Conservation (phyloP, 805 yeast species). For the Kodamaea fukazawae region DNA sequence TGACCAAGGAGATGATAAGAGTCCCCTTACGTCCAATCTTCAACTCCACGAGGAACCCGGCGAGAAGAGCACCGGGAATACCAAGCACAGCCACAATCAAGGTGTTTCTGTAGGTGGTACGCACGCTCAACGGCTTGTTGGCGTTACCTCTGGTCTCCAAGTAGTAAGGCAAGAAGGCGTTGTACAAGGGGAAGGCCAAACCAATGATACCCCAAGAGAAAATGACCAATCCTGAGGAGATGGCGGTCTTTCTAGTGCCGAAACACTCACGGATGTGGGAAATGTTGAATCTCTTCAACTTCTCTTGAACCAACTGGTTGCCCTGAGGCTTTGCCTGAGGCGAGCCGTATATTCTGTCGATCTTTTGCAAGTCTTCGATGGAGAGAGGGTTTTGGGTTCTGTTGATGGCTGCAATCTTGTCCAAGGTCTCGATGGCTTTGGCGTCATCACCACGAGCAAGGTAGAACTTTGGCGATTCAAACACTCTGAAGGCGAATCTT, state of each 20-base stretch:
- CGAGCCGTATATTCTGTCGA: constrained; percentile 35
- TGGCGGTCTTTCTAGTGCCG: constrained; percentile 41
- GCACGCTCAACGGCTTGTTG: constrained; percentile 26
- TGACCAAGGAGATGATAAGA: constrained; percentile 48
- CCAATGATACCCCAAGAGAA: constrained; percentile 58
- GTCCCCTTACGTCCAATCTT: constrained; percentile 57
- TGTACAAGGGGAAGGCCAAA: constrained; percentile 54
- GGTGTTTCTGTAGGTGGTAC: constrained; percentile 31
- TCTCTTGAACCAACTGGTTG: constrained; percentile 24
- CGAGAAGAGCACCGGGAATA: constrained; percentile 32
- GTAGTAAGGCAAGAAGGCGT: constrained; percentile 53
- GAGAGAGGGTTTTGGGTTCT: constrained; percentile 40
- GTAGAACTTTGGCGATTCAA: constrained; percentile 57
- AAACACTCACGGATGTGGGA: constrained; percentile 47
- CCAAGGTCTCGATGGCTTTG: constrained; percentile 43
- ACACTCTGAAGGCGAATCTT: constrained; percentile 39
- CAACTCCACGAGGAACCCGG: constrained; percentile 31
- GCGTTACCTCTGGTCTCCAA: constrained; percentile 42
- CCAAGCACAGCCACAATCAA: constrained; percentile 32
- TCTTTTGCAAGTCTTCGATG: constrained; percentile 41
- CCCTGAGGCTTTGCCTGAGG: constrained; percentile 13
- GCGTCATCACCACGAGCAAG: constrained; percentile 51
- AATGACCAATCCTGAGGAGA: constrained; percentile 41
- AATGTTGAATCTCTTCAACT: constrained; percentile 24
- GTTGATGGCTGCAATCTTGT: constrained; percentile 47